Evolutionary conservation across 345 rosid genomes (phyloP).

Genomic region (Lepidium sativum): DNA sequence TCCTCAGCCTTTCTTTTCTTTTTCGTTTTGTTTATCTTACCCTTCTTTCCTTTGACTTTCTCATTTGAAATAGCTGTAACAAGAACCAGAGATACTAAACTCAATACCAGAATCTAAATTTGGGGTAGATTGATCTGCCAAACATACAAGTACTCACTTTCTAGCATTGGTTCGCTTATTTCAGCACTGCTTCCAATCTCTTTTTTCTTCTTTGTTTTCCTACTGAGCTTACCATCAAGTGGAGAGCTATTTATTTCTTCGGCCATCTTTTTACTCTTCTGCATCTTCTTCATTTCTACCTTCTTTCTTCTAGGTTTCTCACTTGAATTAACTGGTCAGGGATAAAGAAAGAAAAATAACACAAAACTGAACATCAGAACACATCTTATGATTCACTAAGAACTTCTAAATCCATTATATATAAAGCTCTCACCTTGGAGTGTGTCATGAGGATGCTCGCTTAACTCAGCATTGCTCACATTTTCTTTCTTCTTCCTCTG

Average conservation of each 20-base stretch:
- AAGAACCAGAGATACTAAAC: conserved; percentile 1
- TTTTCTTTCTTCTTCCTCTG: conserved; percentile 22
- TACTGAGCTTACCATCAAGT: background rate
- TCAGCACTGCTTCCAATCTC: background rate
- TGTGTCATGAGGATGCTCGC: background rate
- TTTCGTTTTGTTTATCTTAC: conserved; percentile 5
- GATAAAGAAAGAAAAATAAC: background rate
- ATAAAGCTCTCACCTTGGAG: conserved; percentile 6
- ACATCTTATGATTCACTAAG: background rate
- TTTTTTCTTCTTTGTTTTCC: conserved; percentile 12
- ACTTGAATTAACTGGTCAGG: conserved; percentile 9
- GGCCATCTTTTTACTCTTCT: background rate
- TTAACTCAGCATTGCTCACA: background rate
- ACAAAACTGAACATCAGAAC: background rate
- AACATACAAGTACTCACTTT: background rate
- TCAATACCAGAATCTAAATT: background rate
- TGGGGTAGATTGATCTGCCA: background rate
- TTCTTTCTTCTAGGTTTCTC: conserved; percentile 13
- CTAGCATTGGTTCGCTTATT: background rate
- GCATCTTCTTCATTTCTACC: conserved; percentile 3
- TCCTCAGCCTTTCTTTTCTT: conserved; percentile 23
- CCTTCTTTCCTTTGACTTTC: conserved; percentile 16
- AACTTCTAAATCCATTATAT: background rate
- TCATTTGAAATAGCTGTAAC: conserved; percentile 4
- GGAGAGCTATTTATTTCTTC: background rate